Evolutionary conservation across 2,329 filamentous ascomycete species (phyloP).

Genomic region (Alternaria atra): DNA sequence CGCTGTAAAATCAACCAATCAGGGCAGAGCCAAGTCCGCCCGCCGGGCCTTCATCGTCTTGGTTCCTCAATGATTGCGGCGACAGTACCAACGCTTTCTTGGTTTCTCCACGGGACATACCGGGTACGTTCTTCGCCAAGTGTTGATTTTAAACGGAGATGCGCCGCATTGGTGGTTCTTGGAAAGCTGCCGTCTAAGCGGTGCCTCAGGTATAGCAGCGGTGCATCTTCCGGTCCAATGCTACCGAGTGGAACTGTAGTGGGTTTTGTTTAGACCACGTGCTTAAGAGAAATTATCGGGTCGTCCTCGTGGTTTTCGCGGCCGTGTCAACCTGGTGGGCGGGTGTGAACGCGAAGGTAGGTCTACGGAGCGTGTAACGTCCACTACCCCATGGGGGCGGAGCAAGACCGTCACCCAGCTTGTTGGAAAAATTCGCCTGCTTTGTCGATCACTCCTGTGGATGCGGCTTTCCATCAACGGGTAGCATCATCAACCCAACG

Average conservation of each 20-base stretch:
- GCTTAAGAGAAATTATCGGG: conserved; percentile 16
- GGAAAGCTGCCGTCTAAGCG: conserved; percentile 11
- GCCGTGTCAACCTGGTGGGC: conserved; percentile 6
- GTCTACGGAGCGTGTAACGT: neutral
- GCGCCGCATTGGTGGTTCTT: neutral
- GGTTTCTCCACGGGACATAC: conserved; percentile 20
- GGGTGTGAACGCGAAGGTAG: neutral
- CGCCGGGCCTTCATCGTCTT: conserved; percentile 17
- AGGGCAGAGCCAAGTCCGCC: conserved; percentile 24
- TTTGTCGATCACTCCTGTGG: conserved; percentile 3
- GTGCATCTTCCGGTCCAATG: conserved; percentile 5
- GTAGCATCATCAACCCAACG: neutral
- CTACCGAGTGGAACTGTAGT: neutral
- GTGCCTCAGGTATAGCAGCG: conserved; percentile 3
- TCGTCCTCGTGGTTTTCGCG: neutral
- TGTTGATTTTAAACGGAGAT: conserved; percentile 4
- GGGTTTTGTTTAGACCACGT: neutral
- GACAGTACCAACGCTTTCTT: neutral
- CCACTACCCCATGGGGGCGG: conserved; percentile 28
- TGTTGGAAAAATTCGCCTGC: conserved; percentile 16
- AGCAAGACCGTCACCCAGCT: conserved; percentile 17
- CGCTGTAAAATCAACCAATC: conserved; percentile 20
- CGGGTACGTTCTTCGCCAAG: conserved; percentile 15
- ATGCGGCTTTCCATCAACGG: neutral
- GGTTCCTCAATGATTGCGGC: conserved; percentile 15